A percentile compares a stretch with the other conserved stretches of the same genome.
Conservation (phyloP, 2,329 filamentous ascomycete genomes). For the Botrytis porri region DNA sequence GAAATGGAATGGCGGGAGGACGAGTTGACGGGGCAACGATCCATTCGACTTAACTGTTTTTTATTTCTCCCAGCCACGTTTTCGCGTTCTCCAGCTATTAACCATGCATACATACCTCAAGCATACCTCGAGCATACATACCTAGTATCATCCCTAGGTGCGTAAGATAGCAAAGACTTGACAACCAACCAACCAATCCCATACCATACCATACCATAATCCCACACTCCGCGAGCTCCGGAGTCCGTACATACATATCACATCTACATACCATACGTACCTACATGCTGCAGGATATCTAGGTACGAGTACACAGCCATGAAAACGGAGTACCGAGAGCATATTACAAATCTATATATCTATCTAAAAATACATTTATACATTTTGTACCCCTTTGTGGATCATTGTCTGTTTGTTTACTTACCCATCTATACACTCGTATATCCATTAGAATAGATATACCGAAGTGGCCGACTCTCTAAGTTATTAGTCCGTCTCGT, state of each 20-base stretch:
- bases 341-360: not conserved
- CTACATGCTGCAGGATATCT: not conserved
- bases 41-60: not conserved
- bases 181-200: not conserved
- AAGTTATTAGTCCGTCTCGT: too few relatives aligned
- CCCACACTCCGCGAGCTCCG: not conserved
- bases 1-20: slow-evolving; percentile 14
- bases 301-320: not conserved
- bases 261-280: too few relatives aligned
- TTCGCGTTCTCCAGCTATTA: not conserved
- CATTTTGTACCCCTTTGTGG: not conserved
- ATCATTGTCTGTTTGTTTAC: too few relatives aligned
- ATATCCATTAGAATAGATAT: too few relatives aligned
- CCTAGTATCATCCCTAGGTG: not conserved
- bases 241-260: not conserved
- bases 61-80: slow-evolving; percentile 7
- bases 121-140: too few relatives aligned
- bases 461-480: too few relatives aligned
- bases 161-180: not conserved
- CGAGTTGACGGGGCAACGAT: not conserved
- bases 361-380: slow-evolving; percentile 1
- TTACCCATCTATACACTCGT: too few relatives aligned
- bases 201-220: accelerated
- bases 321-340: not conserved
- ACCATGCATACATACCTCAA: not conserved